phyloP scores from a whole-genome alignment of 108 stramenopile genomes.

The Discostella pseudostelligera region DNA sequence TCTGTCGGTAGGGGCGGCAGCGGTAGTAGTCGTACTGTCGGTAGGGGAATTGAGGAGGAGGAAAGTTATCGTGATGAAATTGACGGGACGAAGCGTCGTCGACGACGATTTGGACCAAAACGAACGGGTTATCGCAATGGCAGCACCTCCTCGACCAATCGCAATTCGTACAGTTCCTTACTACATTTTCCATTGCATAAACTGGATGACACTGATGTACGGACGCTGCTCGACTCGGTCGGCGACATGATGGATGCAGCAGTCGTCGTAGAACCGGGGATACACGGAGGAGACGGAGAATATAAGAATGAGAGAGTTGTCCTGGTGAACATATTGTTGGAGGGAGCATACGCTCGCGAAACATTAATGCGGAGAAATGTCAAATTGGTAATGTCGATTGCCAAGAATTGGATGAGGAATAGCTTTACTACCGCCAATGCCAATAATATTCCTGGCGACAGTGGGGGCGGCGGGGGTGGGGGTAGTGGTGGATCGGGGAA shows the following conservation, averaged over 20 bases:
- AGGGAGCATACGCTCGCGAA: slow-evolving; percentile 64
- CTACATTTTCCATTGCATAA: slow-evolving; percentile 3
- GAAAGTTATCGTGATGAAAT: not conserved
- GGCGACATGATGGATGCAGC: no score
- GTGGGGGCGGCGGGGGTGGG: slow-evolving; percentile 7
- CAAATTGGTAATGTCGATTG: slow-evolving; percentile 67
- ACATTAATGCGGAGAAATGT: slow-evolving; percentile 64
- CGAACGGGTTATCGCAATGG: slow-evolving; percentile 2
- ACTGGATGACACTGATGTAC: not conserved
- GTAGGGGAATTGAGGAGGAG: slow-evolving; percentile 1
- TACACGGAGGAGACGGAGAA: no score
- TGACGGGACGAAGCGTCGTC: not conserved
- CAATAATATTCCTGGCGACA: slow-evolving; percentile 1
- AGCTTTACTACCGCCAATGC: slow-evolving; percentile 30
- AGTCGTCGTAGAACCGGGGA: no score
- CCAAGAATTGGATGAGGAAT: slow-evolving; percentile 55
- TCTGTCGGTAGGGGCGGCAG: not conserved
- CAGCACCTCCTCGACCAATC: not conserved
- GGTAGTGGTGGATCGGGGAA: slow-evolving; percentile 5
- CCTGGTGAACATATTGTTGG: slow-evolving; percentile 39
- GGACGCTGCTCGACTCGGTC: no score
- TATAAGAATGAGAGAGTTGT: no score
- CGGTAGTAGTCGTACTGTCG: not conserved
- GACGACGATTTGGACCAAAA: not conserved
- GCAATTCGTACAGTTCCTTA: slow-evolving; percentile 1